Percentiles rank a stretch among this genome's conserved stretches.
Evolutionary conservation across 192 early-diverging fungal species (phyloP).

Genomic region (Haplosporangium gracile): DNA sequence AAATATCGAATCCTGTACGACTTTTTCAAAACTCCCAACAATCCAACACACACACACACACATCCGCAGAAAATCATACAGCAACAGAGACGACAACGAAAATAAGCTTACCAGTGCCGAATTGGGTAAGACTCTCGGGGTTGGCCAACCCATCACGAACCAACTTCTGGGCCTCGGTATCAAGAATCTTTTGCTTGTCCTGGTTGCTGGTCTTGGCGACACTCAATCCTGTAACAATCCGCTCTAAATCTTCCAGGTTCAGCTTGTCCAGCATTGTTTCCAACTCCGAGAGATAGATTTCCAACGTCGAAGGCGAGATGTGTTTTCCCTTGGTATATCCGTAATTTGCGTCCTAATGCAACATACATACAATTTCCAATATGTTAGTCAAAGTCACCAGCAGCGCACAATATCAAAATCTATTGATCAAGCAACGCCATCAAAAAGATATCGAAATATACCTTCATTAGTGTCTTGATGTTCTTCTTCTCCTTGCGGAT

Average conservation of each 20-base stretch:
- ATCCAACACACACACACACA: too few relatives aligned
- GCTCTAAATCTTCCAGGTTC: conserved; percentile 54
- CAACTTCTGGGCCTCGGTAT: conserved; percentile 40
- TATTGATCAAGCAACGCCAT: not conserved
- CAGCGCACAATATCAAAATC: not conserved
- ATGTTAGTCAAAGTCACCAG: not conserved
- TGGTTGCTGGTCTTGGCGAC: conserved; percentile 19
- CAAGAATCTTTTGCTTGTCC: conserved; percentile 49
- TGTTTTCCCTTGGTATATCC: conserved; percentile 41
- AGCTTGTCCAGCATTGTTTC: conserved; percentile 69
- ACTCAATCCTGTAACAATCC: conserved; percentile 51
- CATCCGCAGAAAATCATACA: not conserved
- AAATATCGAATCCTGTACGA: not conserved
- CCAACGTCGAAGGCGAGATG: conserved; percentile 39
- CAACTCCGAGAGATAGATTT: conserved; percentile 63
- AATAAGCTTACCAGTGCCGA: conserved; percentile 38
- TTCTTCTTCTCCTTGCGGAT: conserved; percentile 83
- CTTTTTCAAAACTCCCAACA: too few relatives aligned
- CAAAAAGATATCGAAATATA: conserved; percentile 6
- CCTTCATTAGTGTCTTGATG: conserved; percentile 69
- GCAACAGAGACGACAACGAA: not conserved
- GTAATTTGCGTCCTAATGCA: conserved; percentile 56
- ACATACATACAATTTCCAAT: not conserved
- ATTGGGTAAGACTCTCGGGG: conserved; percentile 51
- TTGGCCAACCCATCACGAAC: conserved; percentile 39